Conservation (phyloP, 2,329 filamentous ascomycete genomes). For the Ophiostoma fasciatum region DNA sequence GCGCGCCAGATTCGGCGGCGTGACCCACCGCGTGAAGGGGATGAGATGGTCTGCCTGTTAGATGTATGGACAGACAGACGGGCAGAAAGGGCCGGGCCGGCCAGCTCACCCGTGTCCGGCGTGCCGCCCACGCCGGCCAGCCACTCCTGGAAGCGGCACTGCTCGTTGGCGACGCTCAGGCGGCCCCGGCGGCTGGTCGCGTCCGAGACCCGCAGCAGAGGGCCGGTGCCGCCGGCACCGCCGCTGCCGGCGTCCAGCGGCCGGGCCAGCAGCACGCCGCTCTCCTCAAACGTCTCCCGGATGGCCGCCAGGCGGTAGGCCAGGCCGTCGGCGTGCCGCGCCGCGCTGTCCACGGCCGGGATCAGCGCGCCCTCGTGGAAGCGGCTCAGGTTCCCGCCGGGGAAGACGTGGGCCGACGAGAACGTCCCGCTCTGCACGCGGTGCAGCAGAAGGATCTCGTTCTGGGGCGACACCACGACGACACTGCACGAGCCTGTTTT, state of each 20-base stretch:
- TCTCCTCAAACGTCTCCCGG: conserved; percentile 89
- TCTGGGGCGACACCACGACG: conserved; percentile 68
- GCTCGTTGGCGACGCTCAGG: conserved; percentile 50
- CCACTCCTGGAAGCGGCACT: conserved; percentile 54
- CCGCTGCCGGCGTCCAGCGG: conserved; percentile 26
- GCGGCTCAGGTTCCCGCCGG: conserved; percentile 69
- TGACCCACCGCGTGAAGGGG: conserved; percentile 88
- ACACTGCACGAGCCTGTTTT: conserved; percentile 38
- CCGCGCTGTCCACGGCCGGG: conserved; percentile 28
- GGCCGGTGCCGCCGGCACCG: conserved; percentile 7
- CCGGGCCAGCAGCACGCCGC: conserved; percentile 65
- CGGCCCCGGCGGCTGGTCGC: conserved; percentile 50
- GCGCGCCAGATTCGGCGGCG: conserved; percentile 54
- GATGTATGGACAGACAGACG: background rate
- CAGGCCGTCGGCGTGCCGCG: conserved; percentile 53
- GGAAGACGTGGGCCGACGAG: conserved; percentile 87
- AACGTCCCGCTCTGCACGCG: conserved; percentile 75
- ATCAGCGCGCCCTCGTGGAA: conserved; percentile 54
- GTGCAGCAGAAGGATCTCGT: conserved; percentile 78
- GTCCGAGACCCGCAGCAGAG: conserved; percentile 45
- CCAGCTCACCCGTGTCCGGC: conserved; percentile 46
- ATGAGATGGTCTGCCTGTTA: conserved; percentile 41
- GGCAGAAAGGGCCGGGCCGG: background rate
- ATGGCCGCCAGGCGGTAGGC: conserved; percentile 74
- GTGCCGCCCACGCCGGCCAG: conserved; percentile 37